Conservation (phyloP, 169 alveolate genomes). For the Sarcocystis neurona region DNA sequence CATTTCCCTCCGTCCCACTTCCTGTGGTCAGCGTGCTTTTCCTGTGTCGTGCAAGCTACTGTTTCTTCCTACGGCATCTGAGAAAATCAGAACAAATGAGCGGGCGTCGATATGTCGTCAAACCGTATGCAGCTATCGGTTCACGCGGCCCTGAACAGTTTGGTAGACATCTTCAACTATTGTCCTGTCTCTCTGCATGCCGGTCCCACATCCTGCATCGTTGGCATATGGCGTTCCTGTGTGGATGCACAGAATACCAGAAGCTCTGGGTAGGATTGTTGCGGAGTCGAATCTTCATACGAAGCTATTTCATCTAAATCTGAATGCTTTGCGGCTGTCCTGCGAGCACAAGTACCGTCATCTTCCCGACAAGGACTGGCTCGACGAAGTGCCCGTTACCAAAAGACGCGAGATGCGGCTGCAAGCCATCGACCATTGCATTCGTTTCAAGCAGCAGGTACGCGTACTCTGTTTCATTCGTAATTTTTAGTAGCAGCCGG, state of each 20-base stretch:
- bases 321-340: conserved; percentile 5
- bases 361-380: not conserved
- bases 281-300: not conserved
- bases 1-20: no score
- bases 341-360: not conserved
- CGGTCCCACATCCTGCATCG: no score
- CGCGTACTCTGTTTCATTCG: not conserved
- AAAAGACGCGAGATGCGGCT: not conserved
- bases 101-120: no score
- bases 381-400: conserved; percentile 27
- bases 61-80: no score
- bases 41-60: no score
- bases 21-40: no score
- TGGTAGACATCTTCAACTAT: no score
- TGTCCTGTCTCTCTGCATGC: no score
- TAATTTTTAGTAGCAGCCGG: not conserved
- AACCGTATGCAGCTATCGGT: no score
- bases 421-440: not conserved
- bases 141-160: no score
- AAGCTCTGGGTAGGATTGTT: not conserved
- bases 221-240: no score
- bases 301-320: not conserved
- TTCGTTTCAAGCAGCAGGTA: not conserved
- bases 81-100: no score
- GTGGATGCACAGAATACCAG: not conserved